Percentiles rank a stretch among this genome's conserved stretches.
phyloP scores from a whole-genome alignment of 306 rosid genomes.

The Albizia julibrissin region DNA sequence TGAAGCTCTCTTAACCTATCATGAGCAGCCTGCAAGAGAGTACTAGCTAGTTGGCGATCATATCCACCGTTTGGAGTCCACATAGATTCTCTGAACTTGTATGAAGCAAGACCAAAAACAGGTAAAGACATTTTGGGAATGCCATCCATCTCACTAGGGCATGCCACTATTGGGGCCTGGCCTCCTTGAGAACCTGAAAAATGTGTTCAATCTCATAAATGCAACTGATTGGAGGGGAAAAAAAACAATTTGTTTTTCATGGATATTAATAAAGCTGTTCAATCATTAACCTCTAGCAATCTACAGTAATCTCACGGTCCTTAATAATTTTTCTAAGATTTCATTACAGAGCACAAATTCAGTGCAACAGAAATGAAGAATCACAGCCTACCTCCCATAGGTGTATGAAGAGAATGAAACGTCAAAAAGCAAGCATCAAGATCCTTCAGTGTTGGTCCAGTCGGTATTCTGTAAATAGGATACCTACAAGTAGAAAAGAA shows the following conservation, averaged over 20 bases:
- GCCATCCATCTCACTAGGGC: slow-evolving; percentile 47
- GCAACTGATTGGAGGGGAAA: not conserved
- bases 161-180: slow-evolving; percentile 43
- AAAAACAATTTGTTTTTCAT: not conserved
- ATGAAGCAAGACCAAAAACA: slow-evolving; percentile 70
- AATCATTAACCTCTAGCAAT: not conserved
- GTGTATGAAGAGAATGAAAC: slow-evolving; percentile 55
- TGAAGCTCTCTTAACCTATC: slow-evolving; percentile 46
- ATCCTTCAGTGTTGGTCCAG: slow-evolving; percentile 76
- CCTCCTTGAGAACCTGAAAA: slow-evolving; percentile 52
- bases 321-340: slow-evolving; percentile 4
- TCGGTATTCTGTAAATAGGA: slow-evolving; percentile 86
- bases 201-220: not conserved
- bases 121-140: slow-evolving; percentile 53
- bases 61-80: slow-evolving; percentile 63
- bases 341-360: not conserved
- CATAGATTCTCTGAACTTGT: slow-evolving; percentile 71
- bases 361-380: not conserved
- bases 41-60: slow-evolving; percentile 49
- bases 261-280: not conserved
- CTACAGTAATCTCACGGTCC: not conserved
- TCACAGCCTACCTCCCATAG: slow-evolving; percentile 51
- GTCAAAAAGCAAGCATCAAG: slow-evolving; percentile 80
- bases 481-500: slow-evolving; percentile 47
- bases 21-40: slow-evolving; percentile 56